Base-by-base conservation (phyloP, 75 land plant species). In the Cupressus sempervirens region DNA sequence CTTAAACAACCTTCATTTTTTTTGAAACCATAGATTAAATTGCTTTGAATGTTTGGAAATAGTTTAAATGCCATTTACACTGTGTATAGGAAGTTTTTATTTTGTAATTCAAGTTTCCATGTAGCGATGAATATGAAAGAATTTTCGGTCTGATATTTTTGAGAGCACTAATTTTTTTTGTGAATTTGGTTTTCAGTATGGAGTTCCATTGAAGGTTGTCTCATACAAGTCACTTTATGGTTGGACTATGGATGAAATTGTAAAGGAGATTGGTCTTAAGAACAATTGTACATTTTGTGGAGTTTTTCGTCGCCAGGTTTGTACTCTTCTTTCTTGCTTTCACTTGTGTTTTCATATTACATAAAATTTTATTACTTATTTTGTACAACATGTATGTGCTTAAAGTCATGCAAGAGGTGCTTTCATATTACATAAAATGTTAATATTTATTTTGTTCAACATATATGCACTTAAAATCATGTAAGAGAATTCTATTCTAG, bases 271-370 rank as follows among this genome's bases (percentile, higher is more conserved):
- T 40, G 99, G 99, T 29, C 87, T 92, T 76, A 98, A 96, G 89
- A 98, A 96, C 84, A 98, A 98, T 74, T 98, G 99, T 87, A 98
- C 99, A 26, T 98, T 98, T 89, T 96, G 99, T 92, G 99, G 99
- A 82, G 99, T 98, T 58, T 96, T 98, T 46, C 91, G 97, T 14
- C 95, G 99, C 7, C 99, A 98, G 97, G 99, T 98, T 85, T 65
- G 68, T 84, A 30, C 16, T 81, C 13, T 79, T 79, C 52, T 79
- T 29, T 79, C 10, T 45, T 45, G 46, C 52, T 45, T 26, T 5
- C 4, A 45, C 4, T 79, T 26, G 15, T 36, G 23, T 36, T 76
- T 76, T 76, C 26, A 76, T 5, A 76, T 76, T 76, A 76, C 41
- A 40, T 40, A 40, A 79, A 26, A 43, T 45, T 23, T 79, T 43